phyloP scores from a whole-genome alignment of 2,329 filamentous ascomycete species.

The Pseudogymnoascus sp. region DNA sequence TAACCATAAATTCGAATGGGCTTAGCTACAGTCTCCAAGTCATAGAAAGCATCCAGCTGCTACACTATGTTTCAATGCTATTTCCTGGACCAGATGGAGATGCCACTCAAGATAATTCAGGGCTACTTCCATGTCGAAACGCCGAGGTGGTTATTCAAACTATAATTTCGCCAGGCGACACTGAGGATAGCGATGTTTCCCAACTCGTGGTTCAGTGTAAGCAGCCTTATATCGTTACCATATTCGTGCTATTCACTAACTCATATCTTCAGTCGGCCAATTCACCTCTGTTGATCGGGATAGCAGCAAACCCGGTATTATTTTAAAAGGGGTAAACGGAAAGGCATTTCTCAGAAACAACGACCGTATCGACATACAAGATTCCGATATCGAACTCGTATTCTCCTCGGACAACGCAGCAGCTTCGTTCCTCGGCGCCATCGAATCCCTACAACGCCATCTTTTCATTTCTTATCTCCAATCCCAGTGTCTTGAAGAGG shows the following conservation, averaged over 20 bases:
- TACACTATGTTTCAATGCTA: conserved; percentile 3
- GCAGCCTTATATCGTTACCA: neutral
- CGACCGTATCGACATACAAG: neutral
- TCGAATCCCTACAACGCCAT: neutral
- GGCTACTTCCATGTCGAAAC: conserved; percentile 6
- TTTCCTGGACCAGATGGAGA: neutral
- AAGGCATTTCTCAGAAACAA: neutral
- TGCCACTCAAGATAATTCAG: neutral
- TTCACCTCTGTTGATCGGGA: neutral
- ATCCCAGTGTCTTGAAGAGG: neutral
- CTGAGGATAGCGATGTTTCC: neutral
- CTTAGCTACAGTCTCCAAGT: neutral
- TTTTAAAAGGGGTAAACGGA: neutral
- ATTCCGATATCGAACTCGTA: neutral
- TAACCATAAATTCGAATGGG: neutral
- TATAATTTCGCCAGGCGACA: neutral
- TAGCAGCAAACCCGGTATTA: neutral
- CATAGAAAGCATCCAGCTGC: neutral
- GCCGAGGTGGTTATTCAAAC: conserved; percentile 12
- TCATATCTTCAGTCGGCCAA: neutral
- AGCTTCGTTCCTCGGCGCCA: neutral
- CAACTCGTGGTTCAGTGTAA: conserved; percentile 7
- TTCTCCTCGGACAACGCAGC: neutral
- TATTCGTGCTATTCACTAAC: neutral
- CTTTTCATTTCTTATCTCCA: neutral